Base-by-base conservation (phyloP, 2,329 filamentous ascomycete genomes). In the Xylariales sp. region DNA sequence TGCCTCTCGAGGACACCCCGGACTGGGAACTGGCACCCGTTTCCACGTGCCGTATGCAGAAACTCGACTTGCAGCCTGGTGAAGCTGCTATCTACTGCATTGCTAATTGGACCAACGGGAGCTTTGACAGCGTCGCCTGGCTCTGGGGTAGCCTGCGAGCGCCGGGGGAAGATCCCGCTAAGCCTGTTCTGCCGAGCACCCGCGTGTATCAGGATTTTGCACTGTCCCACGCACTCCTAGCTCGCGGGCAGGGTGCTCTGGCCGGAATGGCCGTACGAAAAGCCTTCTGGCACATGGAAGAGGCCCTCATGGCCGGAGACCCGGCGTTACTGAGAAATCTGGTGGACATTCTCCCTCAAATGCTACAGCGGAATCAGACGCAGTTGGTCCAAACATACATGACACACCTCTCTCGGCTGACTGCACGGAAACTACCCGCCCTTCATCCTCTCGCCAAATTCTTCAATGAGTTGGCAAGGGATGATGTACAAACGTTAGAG, bases 281-380 rank as follows among this genome's bases (percentile, higher is more conserved):
- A 19, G 36, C 36, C 6, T 38, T 38, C 28, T 32, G 36, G 36
- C 36, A 25, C 12, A 11, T 38, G 17, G 36, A 38, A 21, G 25
- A 38, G 13, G 29, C 32, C 15, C 30, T 38, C 29, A 14, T 16
- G 14, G 28, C 14, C 6, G 27, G 27, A 27, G 36, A 38, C 19
- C 36, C 36, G 21, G 36, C 18, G n/a, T 16, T 38, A 15, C 23
- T 38, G 29, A 17, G 36, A n/a, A 38, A 38, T 16, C 21, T 39
- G 14, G 37, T 39, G 8, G 23, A 39, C 17, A 33, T 39, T 15
- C 10, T 39, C 17, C 13, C 20, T 19, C 21, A 33, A 18, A 39
- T 39, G 37, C n/a, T 39, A n/a, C 19, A 33, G 11, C 14, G 14
- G 10, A 33, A 33, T 16, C 37, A 39, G 7, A 12, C 14, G 5